phyloP scores from a whole-genome alignment of 2,329 filamentous ascomycete genomes.

The Pseudocercospora ulei region DNA sequence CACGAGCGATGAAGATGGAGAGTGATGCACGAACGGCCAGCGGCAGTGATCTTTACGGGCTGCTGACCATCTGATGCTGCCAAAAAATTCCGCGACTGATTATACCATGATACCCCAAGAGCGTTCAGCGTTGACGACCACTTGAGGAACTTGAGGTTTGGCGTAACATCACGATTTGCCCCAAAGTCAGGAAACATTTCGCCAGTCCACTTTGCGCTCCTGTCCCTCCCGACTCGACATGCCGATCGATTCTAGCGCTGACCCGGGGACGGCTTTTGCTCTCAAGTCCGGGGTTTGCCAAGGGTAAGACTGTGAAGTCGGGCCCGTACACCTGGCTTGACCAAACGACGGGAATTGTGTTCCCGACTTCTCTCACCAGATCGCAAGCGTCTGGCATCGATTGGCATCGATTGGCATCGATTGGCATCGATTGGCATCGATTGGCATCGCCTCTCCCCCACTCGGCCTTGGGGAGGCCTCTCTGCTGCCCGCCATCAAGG shows the following conservation, averaged over 20 bases:
- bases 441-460: background rate
- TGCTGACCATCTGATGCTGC: background rate
- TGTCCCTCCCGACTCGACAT: slow-evolving; percentile 1
- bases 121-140: background rate
- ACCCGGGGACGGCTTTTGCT: slow-evolving; percentile 2
- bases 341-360: background rate
- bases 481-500: background rate
- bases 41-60: background rate
- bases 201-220: slow-evolving; percentile 3
- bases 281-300: slow-evolving; percentile 3
- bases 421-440: too few species aligned
- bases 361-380: background rate
- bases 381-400: background rate
- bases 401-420: background rate
- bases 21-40: slow-evolving; percentile 5
- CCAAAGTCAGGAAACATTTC: background rate
- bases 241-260: slow-evolving; percentile 6
- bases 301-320: background rate
- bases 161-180: background rate
- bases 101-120: slow-evolving; percentile 1
- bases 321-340: slow-evolving; percentile 1
- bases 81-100: background rate
- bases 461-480: background rate
- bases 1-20: slow-evolving; percentile 48
- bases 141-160: background rate